These are phyloP conservation scores for Nelumbo lutea DNA, from an alignment of 164 flowering plant species.

Conservation along the genomic window DNA sequence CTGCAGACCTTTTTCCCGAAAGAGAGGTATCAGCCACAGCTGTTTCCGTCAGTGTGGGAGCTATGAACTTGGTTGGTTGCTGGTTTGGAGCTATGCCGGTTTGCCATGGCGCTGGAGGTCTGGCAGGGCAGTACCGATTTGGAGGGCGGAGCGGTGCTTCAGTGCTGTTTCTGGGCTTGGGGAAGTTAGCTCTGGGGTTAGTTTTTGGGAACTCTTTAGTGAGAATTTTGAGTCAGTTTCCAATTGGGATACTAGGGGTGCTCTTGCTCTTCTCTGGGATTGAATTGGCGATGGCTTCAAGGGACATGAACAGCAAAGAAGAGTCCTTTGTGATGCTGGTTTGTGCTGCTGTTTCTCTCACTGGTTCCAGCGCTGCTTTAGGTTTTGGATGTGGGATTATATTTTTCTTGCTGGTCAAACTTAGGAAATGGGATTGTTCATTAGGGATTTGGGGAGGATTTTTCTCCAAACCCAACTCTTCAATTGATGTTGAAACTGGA, in stretches of 20 bases:
- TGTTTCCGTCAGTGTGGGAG: conserved; percentile 73
- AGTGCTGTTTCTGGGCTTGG: conserved; percentile 57
- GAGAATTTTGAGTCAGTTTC: conserved; percentile 55
- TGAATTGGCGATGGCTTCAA: conserved; percentile 83
- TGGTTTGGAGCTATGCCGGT: conserved; percentile 94
- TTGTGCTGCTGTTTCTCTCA: conserved; percentile 75
- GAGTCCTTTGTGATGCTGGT: conserved; percentile 87
- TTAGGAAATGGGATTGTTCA: conserved; percentile 48
- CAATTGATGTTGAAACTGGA: conserved; percentile 3
- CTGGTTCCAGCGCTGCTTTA: conserved; percentile 81
- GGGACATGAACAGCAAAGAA: conserved; percentile 70
- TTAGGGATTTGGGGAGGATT: background rate
- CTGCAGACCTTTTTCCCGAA: conserved; percentile 67
- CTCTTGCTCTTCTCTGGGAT: conserved; percentile 76
- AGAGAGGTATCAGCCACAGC: conserved; percentile 52
- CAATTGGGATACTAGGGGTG: conserved; percentile 77
- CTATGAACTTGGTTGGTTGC: conserved; percentile 76
- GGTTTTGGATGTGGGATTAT: conserved; percentile 79
- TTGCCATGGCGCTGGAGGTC: conserved; percentile 85
- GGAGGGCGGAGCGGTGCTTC: conserved; percentile 75
- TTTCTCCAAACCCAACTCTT: background rate
- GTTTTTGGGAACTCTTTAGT: conserved; percentile 75
- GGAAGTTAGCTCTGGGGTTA: conserved; percentile 60
- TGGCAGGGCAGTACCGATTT: conserved; percentile 80
- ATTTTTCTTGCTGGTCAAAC: conserved; percentile 55